phyloP scores from a whole-genome alignment of 2,329 filamentous ascomycete species.

The Colletotrichum godetiae region DNA sequence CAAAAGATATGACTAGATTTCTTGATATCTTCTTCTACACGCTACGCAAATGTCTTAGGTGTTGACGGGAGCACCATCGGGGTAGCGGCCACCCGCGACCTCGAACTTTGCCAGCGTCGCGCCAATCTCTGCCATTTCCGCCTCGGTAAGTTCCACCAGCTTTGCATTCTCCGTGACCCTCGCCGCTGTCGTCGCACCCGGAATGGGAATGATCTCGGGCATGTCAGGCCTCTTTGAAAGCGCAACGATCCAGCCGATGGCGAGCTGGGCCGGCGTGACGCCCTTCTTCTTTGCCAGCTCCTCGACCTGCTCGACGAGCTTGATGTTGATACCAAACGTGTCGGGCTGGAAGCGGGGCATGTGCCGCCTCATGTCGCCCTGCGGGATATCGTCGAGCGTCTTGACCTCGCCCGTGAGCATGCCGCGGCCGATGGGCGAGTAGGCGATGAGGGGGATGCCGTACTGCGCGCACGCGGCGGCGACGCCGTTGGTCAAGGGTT shows the following conservation, averaged over 20 bases:
- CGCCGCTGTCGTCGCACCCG: slow-evolving; percentile 67
- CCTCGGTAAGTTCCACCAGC: slow-evolving; percentile 58
- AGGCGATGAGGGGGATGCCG: slow-evolving; percentile 76
- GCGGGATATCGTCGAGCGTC: slow-evolving; percentile 63
- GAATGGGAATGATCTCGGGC: slow-evolving; percentile 73
- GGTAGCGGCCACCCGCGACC: slow-evolving; percentile 61
- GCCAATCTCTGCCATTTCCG: slow-evolving; percentile 64
- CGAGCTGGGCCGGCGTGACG: slow-evolving; percentile 72
- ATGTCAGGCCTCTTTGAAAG: slow-evolving; percentile 63
- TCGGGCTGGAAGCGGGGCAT: slow-evolving; percentile 72
- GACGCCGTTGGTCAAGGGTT: slow-evolving; percentile 62
- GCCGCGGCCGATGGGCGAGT: slow-evolving; percentile 75
- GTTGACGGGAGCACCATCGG: slow-evolving; percentile 46
- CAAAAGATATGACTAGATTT: background rate
- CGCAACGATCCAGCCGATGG: slow-evolving; percentile 70
- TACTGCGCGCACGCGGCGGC: slow-evolving; percentile 69
- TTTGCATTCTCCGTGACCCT: slow-evolving; percentile 72
- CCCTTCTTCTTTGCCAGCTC: slow-evolving; percentile 69
- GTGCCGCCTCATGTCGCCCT: slow-evolving; percentile 57
- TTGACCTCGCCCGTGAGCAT: slow-evolving; percentile 66
- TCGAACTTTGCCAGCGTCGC: slow-evolving; percentile 59
- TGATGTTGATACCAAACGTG: slow-evolving; percentile 72
- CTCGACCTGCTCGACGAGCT: slow-evolving; percentile 69
- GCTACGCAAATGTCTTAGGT: slow-evolving; percentile 43
- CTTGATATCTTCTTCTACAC: background rate